phyloP scores from a whole-genome alignment of 139 green algal species.

The Coccomyxa sp. region DNA sequence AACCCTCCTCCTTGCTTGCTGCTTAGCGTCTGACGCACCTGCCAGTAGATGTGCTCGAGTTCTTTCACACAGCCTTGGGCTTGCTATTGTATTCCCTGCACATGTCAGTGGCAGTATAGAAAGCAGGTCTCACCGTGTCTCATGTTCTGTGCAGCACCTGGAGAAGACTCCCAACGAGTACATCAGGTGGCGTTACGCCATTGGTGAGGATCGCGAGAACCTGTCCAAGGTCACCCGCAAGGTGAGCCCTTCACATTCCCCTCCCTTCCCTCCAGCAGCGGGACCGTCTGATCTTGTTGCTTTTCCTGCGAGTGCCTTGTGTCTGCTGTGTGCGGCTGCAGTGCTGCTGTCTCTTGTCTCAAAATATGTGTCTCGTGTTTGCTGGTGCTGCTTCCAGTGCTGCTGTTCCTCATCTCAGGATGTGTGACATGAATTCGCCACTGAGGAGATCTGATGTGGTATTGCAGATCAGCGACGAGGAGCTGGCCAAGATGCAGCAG shows the following conservation, averaged over 20 bases:
- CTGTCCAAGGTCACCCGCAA: slow-evolving; percentile 65
- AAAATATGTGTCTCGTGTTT: too few relatives aligned
- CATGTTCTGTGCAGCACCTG: slow-evolving; percentile 58
- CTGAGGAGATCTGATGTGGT: not conserved
- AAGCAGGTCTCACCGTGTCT: too few relatives aligned
- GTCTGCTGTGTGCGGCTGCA: not conserved
- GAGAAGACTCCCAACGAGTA: slow-evolving; percentile 93
- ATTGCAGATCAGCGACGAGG: slow-evolving; percentile 75
- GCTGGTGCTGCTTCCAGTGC: too few relatives aligned
- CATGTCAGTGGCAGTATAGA: too few relatives aligned
- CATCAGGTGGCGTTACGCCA: slow-evolving; percentile 91
- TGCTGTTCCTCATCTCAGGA: not conserved
- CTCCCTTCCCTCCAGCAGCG: too few relatives aligned
- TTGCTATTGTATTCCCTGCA: too few relatives aligned
- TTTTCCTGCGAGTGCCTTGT: not conserved
- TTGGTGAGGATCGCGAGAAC: slow-evolving; percentile 86
- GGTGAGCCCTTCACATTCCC: too few relatives aligned
- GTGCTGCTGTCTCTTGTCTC: too few relatives aligned
- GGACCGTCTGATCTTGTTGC: too few relatives aligned
- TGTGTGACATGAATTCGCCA: slow-evolving; percentile 1
- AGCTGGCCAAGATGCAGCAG: slow-evolving; percentile 80
- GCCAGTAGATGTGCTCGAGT: too few relatives aligned
- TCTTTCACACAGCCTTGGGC: too few relatives aligned
- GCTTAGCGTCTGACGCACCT: too few relatives aligned
- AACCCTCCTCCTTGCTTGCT: not conserved